Conservation (phyloP, 2,329 filamentous ascomycete species). For the Fusarium irregulare region DNA sequence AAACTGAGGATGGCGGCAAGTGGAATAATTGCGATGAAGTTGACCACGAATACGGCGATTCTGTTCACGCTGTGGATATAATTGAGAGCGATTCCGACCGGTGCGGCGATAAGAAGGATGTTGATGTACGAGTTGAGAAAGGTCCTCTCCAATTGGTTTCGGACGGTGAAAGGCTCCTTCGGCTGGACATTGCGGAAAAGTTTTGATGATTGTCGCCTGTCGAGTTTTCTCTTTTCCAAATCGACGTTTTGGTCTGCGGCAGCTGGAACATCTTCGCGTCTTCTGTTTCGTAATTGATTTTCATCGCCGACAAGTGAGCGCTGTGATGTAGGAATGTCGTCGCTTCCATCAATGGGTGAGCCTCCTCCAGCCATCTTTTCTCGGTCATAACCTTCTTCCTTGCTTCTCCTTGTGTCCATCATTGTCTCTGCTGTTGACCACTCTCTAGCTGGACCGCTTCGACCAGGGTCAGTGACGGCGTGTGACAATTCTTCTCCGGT, state of each 20-base stretch:
- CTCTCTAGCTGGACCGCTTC: slow-evolving; percentile 39
- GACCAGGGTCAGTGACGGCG: slow-evolving; percentile 50
- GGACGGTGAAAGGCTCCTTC: slow-evolving; percentile 67
- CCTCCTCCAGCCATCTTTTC: slow-evolving; percentile 27
- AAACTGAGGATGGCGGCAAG: slow-evolving; percentile 88
- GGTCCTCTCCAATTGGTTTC: slow-evolving; percentile 77
- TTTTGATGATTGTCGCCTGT: slow-evolving; percentile 56
- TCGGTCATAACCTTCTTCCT: slow-evolving; percentile 22
- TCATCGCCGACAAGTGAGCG: slow-evolving; percentile 37
- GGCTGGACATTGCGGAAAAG: slow-evolving; percentile 61
- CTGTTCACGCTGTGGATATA: slow-evolving; percentile 67
- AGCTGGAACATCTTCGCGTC: slow-evolving; percentile 38
- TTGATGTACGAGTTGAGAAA: slow-evolving; percentile 90
- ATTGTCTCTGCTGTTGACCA: slow-evolving; percentile 45
- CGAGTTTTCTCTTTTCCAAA: slow-evolving; percentile 48
- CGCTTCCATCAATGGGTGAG: slow-evolving; percentile 34
- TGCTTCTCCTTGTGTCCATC: slow-evolving; percentile 28
- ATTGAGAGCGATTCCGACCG: slow-evolving; percentile 80
- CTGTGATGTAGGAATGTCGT: slow-evolving; percentile 36
- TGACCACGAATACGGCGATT: slow-evolving; percentile 82
- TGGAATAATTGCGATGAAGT: slow-evolving; percentile 93
- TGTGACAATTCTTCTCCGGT: slow-evolving; percentile 51
- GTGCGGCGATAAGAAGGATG: slow-evolving; percentile 79
- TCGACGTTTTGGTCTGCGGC: slow-evolving; percentile 21
- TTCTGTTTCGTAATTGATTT: slow-evolving; percentile 49